Percentiles rank a stretch among this genome's conserved stretches.
Conservation (phyloP, 257 asterid species). For the Scutellaria minor region DNA sequence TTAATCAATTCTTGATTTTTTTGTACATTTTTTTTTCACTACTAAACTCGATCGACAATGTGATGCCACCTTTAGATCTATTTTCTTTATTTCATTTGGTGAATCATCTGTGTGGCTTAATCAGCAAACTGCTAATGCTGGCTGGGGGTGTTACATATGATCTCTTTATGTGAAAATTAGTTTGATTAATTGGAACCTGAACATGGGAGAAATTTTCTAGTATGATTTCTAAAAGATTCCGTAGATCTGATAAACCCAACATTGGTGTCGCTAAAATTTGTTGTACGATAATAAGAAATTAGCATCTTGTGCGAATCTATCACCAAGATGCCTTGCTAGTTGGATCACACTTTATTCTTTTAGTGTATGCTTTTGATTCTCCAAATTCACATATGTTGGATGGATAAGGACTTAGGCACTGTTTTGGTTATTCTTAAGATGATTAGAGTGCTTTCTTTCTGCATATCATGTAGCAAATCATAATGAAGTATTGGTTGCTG, state of each 20-base stretch:
- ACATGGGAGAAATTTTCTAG: neutral
- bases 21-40: neutral
- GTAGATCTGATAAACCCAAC: conserved; percentile 42
- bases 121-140: neutral
- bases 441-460: conserved; percentile 21
- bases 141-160: conserved; percentile 15
- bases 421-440: conserved; percentile 12
- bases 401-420: conserved; percentile 9
- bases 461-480: neutral
- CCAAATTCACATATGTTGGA: neutral
- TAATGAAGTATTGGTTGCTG: conserved; percentile 1
- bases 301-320: conserved; percentile 11
- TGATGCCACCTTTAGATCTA: conserved; percentile 37
- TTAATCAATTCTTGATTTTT: neutral
- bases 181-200: neutral
- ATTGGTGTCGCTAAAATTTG: neutral
- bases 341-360: conserved; percentile 5
- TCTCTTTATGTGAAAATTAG: conserved; percentile 23
- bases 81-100: neutral
- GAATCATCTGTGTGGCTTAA: neutral
- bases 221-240: conserved; percentile 5
- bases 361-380: neutral
- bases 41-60: neutral
- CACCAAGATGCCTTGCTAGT: conserved; percentile 5
- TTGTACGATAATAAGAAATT: neutral